Evolutionary conservation across 2,329 filamentous ascomycete species (phyloP).

Genomic region (Xylariaceae sp.): DNA sequence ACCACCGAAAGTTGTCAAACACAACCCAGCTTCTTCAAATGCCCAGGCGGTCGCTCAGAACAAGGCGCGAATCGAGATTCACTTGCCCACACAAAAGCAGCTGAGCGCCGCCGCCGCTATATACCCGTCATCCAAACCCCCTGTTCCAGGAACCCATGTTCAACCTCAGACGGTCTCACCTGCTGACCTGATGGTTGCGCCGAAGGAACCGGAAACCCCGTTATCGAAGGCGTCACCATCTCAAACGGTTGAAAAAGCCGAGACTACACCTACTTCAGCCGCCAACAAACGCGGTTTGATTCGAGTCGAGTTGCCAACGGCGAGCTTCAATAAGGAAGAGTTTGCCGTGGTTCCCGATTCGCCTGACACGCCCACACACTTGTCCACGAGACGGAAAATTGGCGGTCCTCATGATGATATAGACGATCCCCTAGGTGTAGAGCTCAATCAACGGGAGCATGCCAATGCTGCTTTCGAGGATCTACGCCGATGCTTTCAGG

Average conservation of each 20-base stretch:
- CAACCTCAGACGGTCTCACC: conserved; percentile 37
- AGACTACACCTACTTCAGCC: conserved; percentile 11
- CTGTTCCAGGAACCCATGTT: conserved; percentile 13
- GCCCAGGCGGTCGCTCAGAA: conserved; percentile 35
- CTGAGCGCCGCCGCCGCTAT: conserved; percentile 26
- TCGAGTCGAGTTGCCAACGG: conserved; percentile 50
- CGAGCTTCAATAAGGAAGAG: conserved; percentile 54
- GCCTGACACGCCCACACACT: conserved; percentile 49
- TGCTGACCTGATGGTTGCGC: conserved; percentile 35
- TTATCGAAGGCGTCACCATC: conserved; percentile 2
- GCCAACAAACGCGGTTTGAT: conserved; percentile 38
- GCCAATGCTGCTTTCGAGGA: conserved; percentile 73
- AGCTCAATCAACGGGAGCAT: conserved; percentile 79
- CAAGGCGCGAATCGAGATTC: conserved; percentile 35
- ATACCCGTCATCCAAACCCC: conserved; percentile 20
- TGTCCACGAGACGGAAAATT: conserved; percentile 60
- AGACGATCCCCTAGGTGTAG: conserved; percentile 61
- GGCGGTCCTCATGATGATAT: conserved; percentile 52
- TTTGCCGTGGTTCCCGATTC: conserved; percentile 52
- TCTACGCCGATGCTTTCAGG: conserved; percentile 69
- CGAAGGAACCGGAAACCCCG: conserved; percentile 12
- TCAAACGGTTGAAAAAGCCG: conserved; percentile 2
- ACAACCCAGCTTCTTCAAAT: conserved; percentile 43
- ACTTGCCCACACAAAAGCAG: conserved; percentile 33
- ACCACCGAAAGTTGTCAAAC: conserved; percentile 41